phyloP scores from a whole-genome alignment of 225 moss, liverwort and hornwort species.

The Sphagnum contortum region DNA sequence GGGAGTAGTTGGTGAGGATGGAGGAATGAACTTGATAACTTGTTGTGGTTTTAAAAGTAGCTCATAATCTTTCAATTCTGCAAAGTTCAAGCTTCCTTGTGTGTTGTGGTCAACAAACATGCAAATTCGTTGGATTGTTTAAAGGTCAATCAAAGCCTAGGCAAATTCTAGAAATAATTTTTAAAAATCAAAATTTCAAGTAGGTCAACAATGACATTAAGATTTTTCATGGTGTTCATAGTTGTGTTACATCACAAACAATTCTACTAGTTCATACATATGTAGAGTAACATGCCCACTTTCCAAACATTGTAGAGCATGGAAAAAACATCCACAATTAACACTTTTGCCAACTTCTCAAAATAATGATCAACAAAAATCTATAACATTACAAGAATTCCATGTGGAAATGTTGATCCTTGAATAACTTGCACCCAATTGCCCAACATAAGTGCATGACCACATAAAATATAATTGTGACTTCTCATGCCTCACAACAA shows the following conservation, averaged over 20 bases:
- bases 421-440: conserved; percentile 77
- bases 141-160: conserved; percentile 10
- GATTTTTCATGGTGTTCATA: too few relatives aligned
- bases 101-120: conserved; percentile 75
- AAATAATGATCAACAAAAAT: conserved; percentile 90
- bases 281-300: conserved; percentile 38
- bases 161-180: too few relatives aligned
- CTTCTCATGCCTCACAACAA: too few relatives aligned
- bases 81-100: conserved; percentile 69
- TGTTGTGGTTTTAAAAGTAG: conserved; percentile 25
- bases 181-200: too few relatives aligned
- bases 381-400: conserved; percentile 77
- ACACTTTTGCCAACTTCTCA: conserved; percentile 83
- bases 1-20: conserved; percentile 22
- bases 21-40: conserved; percentile 11
- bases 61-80: conserved; percentile 59
- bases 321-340: conserved; percentile 80
- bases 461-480: too few relatives aligned
- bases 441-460: too few relatives aligned
- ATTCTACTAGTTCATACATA: too few relatives aligned
- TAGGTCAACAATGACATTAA: too few relatives aligned
- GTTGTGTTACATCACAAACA: too few relatives aligned
- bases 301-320: conserved; percentile 97
- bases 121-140: conserved; percentile 51
- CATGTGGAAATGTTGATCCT: conserved; percentile 72